Base-by-base conservation (phyloP, 176 grass and related monocot species). In the Rhynchospora breviuscula region DNA sequence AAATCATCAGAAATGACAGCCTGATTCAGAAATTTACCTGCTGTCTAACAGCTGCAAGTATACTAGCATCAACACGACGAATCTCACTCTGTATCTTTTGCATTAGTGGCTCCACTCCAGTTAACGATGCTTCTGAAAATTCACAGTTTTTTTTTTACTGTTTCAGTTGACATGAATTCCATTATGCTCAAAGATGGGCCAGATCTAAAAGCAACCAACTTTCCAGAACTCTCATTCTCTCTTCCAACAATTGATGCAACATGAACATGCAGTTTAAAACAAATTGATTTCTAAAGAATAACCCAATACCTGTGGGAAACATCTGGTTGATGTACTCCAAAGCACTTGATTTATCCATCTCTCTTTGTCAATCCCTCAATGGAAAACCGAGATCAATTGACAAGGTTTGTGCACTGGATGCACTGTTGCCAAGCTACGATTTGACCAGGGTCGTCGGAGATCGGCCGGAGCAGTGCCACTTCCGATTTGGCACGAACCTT, bases 251-350 rank as follows among this genome's bases (percentile, higher is more conserved):
- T 23, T 73, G 69, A 3, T 9, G 45, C 44, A 69, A 22, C 43
- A 71, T 18, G 17, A 70, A 71, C 9, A 11, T 12, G 10, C 43
- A 73, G 25, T 66, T 67, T 0, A 66, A 67, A 35, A 7, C 31
- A 67, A 23, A 47, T 4, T n/a, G 44, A 72, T 47, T n/a, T 22
- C 49, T 21, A 40, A 83, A 76, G n/a, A 69, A 66, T 6, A 54
- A 63, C n/a, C 29, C 22, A 31, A 18, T 83, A 92, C 96, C 96
- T 2, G 91, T 99, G 62, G 96, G 96, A 78, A 99, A 99, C 93
- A 95, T 99, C 91, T 95, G 96, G 76, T 99, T 99, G 83, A 99
- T 99, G 88, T 99, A 99, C 78, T 99, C 96, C 29, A 99, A 80
- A 84, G 96, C 93, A 84, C 93, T 93, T 57, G 96, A 95, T 88